These are phyloP conservation scores for Nicotiana tomentosiformis DNA, from an alignment of 257 asterid genomes.

Conservation along the genomic window DNA sequence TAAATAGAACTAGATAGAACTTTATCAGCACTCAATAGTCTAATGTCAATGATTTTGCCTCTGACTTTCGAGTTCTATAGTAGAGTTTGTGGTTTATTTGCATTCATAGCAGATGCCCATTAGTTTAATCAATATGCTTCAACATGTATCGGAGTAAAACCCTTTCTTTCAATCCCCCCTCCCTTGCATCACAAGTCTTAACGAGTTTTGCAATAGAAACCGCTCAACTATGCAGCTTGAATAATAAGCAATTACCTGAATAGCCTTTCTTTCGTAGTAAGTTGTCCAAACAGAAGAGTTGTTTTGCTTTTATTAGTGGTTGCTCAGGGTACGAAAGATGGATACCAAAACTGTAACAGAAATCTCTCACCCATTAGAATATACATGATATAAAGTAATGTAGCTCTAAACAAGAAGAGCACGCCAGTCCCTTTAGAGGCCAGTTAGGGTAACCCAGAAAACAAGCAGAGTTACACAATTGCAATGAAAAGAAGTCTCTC, in stretches of 20 bases:
- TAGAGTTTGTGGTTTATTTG: constrained; percentile 2
- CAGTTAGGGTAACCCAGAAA: background rate
- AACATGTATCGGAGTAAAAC: background rate
- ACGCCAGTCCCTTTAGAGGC: background rate
- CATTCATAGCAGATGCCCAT: background rate
- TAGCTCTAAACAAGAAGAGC: background rate
- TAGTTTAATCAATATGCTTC: background rate
- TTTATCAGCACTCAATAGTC: background rate
- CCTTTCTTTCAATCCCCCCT: background rate
- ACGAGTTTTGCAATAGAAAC: background rate
- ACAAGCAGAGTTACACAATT: background rate
- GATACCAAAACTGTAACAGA: constrained; percentile 43
- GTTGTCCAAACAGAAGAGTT: constrained; percentile 76
- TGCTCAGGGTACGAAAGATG: constrained; percentile 69
- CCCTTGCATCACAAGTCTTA: background rate
- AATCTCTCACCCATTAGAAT: constrained; percentile 27
- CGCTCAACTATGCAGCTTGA: background rate
- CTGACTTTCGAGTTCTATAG: background rate
- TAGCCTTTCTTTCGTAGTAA: constrained; percentile 75
- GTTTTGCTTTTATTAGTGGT: constrained; percentile 86
- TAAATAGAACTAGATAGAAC: background rate
- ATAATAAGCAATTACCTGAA: constrained; percentile 45
- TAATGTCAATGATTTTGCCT: background rate
- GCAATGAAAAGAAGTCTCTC: background rate
- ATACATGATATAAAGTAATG: background rate